phyloP scores from a whole-genome alignment of 495 filamentous ascomycete species.

The Neurospora sp. region DNA sequence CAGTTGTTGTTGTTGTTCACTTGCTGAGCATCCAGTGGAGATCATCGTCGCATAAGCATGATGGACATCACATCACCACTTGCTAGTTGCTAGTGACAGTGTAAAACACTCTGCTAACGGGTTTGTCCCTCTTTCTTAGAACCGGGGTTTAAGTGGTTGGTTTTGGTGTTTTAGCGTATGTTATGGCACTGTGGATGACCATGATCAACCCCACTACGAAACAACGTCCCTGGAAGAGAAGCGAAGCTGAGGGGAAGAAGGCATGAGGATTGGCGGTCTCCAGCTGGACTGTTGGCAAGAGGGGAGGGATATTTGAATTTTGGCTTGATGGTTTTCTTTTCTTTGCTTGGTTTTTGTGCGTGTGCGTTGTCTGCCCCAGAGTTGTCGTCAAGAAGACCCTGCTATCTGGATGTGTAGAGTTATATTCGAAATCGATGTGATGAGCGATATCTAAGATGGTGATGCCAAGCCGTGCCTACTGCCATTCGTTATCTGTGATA shows the following conservation, averaged over 20 bases:
- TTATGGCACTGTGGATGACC: background rate
- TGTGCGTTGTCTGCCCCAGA: background rate
- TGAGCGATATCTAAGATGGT: background rate
- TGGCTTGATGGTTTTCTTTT: background rate
- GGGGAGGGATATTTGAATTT: background rate
- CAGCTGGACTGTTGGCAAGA: background rate
- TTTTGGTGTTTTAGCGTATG: background rate
- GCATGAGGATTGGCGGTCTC: background rate
- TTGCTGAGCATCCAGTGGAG: background rate
- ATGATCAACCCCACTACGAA: background rate
- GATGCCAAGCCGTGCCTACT: background rate
- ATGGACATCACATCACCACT: background rate
- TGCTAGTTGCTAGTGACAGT: background rate
- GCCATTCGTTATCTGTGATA: background rate
- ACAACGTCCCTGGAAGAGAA: background rate
- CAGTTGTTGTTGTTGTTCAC: too few relatives aligned
- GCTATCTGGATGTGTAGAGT: background rate
- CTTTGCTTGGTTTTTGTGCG: background rate
- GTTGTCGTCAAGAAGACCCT: background rate
- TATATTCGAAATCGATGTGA: background rate
- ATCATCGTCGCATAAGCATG: background rate
- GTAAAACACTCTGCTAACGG: background rate
- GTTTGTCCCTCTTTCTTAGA: too few relatives aligned
- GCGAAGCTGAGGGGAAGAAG: background rate
- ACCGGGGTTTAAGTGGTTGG: background rate